Evolutionary conservation across 2,329 filamentous ascomycete genomes (phyloP).

Genomic region (Phoma herbarum): DNA sequence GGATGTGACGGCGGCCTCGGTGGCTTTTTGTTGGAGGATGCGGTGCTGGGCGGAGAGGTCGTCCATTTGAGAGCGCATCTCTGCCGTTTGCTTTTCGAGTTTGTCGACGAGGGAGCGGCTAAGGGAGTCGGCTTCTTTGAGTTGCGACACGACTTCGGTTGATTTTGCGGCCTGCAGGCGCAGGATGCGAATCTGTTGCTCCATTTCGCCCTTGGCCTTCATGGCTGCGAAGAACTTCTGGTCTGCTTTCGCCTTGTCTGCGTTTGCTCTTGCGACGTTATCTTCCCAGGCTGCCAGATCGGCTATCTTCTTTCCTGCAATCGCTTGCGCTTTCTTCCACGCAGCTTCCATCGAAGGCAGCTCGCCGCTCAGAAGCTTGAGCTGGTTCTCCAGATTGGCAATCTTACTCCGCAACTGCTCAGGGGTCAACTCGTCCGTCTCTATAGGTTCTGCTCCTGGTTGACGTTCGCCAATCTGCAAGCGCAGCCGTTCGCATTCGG

Average conservation of each 20-base stretch:
- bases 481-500: conserved; percentile 77
- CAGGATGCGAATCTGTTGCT: conserved; percentile 79
- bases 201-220: conserved; percentile 88
- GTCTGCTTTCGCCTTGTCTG: conserved; percentile 95
- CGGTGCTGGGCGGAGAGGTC: conserved; percentile 76
- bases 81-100: conserved; percentile 88
- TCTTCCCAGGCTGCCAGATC: conserved; percentile 82
- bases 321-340: conserved; percentile 85
- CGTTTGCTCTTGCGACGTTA: conserved; percentile 74
- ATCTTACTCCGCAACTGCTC: conserved; percentile 80
- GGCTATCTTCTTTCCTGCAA: conserved; percentile 86
- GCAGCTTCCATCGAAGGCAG: conserved; percentile 88
- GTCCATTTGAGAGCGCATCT: conserved; percentile 81
- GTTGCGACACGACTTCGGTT: conserved; percentile 88
- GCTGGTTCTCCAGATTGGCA: conserved; percentile 78
- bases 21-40: conserved; percentile 74
- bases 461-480: conserved; percentile 61
- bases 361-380: conserved; percentile 84
- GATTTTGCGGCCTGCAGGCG: conserved; percentile 87
- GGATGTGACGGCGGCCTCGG: conserved; percentile 73
- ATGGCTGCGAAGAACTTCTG: conserved; percentile 97
- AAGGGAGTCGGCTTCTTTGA: conserved; percentile 88
- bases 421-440: conserved; percentile 66
- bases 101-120: conserved; percentile 80
- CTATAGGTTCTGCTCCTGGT: conserved; percentile 39